Evolutionary conservation across 805 yeast species (phyloP), one percentile per base, ranked within the genome.

Genomic region (Candida sakaeoensis): DNA sequence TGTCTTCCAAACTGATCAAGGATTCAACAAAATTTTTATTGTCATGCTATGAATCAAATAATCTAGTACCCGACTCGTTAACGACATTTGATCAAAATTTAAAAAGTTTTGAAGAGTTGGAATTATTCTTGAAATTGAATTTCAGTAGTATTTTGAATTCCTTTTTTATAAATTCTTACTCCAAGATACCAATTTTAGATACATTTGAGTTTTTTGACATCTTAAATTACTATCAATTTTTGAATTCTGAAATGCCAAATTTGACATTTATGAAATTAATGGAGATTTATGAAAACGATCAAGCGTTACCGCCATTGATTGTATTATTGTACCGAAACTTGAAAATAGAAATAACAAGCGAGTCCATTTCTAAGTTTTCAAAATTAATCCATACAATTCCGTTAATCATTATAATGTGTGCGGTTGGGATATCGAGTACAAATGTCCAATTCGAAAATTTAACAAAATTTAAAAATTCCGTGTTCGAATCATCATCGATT

Each of bases 101-200:
- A 15, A 28, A 30, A 1, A 40, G 36, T 14, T 36, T 43, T 3
- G 13, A 46, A 10, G 34, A 16, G 4, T 33, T 58, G 5, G 68
- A 61, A 35, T 24, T n/a, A 13, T 42, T 53, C 5, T 38, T 63
- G 17, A 41, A 24, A 18, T 27, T 19, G n/a, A 42, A 46, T 15
- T 51, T 55, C 28, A 31, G 54, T 10, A 29, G 16, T 9, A 43
- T 58, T 21, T 40, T 60, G 32, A 56, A 55, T 40, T 57, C 63
- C 12, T 65, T 57, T 37, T 53, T 65, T 31, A 38, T 58, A 22
- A 55, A 60, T 38, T 59, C 60, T 33, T 61, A 63, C 41, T 49
- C 67, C 5, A 63, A 63, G 41, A 47, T 57, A 10, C 70, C 69
- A 2, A 50, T 61, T 6, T 38, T 65, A 12, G 63, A 63, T 41